Evolutionary conservation across 164 flowering plant species (phyloP).

Genomic region (Liriodendron chinense): DNA sequence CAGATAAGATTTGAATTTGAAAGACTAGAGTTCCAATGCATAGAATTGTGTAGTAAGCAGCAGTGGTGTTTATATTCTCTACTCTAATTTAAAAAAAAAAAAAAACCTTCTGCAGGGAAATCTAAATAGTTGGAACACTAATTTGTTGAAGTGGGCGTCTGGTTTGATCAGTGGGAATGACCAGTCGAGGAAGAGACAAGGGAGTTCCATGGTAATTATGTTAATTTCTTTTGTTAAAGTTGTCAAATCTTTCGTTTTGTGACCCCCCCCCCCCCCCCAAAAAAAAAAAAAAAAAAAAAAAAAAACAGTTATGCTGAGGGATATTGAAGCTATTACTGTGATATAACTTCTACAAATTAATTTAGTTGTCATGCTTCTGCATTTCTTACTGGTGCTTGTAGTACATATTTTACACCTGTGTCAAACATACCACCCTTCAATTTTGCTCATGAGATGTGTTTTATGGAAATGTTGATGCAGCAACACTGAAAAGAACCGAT

Average conservation of each 20-base stretch:
- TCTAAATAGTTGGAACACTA: slow-evolving; percentile 71
- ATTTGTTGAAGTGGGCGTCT: slow-evolving; percentile 92
- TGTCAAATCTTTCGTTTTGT: not conserved
- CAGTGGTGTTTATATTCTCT: not conserved
- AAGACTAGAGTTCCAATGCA: not conserved
- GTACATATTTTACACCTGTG: too few species aligned
- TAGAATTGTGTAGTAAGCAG: not conserved
- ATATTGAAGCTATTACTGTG: too few species aligned
- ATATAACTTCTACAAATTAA: too few species aligned
- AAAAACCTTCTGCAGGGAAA: slow-evolving; percentile 42
- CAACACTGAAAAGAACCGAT: too few species aligned
- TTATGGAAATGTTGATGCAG: too few species aligned
- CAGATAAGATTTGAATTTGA: not conserved
- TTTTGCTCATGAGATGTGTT: too few species aligned
- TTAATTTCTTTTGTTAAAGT: slow-evolving; percentile 1
- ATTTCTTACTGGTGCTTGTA: too few species aligned
- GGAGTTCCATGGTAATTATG: slow-evolving; percentile 40
- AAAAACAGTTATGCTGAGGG: too few species aligned
- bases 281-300: too few species aligned
- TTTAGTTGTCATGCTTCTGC: too few species aligned
- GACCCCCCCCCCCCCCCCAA: not conserved
- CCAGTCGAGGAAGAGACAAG: slow-evolving; percentile 41
- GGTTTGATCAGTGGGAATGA: slow-evolving; percentile 70
- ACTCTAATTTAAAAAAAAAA: not conserved
- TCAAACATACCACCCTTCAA: too few species aligned